Percentiles rank a stretch among this genome's conserved stretches.
Evolutionary conservation across 2,329 filamentous ascomycete genomes (phyloP).

Genomic region (Penicillium sp.): DNA sequence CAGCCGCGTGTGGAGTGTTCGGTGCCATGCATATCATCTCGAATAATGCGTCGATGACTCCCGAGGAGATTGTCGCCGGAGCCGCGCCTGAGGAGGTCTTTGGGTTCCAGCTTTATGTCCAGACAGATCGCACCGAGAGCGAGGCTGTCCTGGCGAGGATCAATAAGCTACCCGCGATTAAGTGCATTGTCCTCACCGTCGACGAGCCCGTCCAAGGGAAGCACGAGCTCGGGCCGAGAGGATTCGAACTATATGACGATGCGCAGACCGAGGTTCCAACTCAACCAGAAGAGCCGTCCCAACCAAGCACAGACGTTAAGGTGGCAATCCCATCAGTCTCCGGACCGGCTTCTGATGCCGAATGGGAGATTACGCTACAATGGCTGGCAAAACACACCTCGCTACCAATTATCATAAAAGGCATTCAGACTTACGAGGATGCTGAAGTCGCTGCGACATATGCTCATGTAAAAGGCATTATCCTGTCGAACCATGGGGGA

Average conservation of each 20-base stretch:
- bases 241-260: not conserved
- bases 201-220: not conserved
- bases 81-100: not conserved
- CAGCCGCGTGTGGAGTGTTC: not conserved
- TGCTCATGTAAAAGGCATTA: conserved; percentile 39
- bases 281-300: not conserved
- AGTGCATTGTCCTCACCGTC: not conserved
- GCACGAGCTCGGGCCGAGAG: not conserved
- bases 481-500: conserved; percentile 56
- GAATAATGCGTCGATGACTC: not conserved
- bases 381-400: not conserved
- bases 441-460: conserved; percentile 27
- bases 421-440: not conserved
- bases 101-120: not conserved
- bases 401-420: not conserved
- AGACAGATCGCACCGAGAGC: not conserved
- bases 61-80: not conserved
- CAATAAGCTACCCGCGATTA: not conserved
- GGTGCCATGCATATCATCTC: not conserved
- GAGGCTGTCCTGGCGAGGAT: not conserved
- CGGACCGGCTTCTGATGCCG: not conserved
- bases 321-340: not conserved
- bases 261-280: not conserved
- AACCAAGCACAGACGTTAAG: not conserved
- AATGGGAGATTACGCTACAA: not conserved